Evolutionary conservation across 371 early-diverging fungal genomes (phyloP).

Genomic region (Thermomucor indicae-seudaticae): DNA sequence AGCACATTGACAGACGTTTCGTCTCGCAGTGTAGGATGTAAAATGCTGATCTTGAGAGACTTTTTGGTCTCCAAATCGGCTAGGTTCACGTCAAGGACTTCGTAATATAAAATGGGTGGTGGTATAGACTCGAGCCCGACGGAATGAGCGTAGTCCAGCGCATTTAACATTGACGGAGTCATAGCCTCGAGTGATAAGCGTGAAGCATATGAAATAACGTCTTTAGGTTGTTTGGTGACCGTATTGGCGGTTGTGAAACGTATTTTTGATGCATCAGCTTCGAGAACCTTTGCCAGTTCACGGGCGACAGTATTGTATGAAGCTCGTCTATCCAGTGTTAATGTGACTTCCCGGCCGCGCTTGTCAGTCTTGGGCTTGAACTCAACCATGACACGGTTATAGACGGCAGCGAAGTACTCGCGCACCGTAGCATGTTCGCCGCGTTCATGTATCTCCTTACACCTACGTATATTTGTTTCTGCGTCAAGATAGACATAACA

Average conservation of each 20-base stretch:
- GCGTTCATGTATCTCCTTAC: slow-evolving; percentile 10
- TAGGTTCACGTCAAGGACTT: slow-evolving; percentile 69
- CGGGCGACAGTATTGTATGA: slow-evolving; percentile 14
- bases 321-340: slow-evolving; percentile 14
- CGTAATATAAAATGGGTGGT: slow-evolving; percentile 59
- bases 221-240: slow-evolving; percentile 18
- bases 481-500: neutral
- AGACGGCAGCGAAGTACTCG: slow-evolving; percentile 65
- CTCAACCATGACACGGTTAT: slow-evolving; percentile 60
- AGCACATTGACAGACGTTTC: slow-evolving; percentile 40
- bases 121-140: slow-evolving; percentile 9
- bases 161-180: slow-evolving; percentile 6
- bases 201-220: slow-evolving; percentile 6
- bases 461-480: slow-evolving; percentile 1
- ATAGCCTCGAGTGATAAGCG: slow-evolving; percentile 10
- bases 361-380: slow-evolving; percentile 61
- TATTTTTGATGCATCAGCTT: slow-evolving; percentile 14
- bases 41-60: slow-evolving; percentile 41
- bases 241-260: slow-evolving; percentile 22
- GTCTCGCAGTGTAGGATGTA: slow-evolving; percentile 29
- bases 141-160: slow-evolving; percentile 16
- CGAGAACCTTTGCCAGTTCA: slow-evolving; percentile 17
- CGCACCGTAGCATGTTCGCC: slow-evolving; percentile 48
- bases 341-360: slow-evolving; percentile 8
- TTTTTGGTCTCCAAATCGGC: slow-evolving; percentile 75